A percentile compares a stretch with the other conserved stretches of the same genome.
Evolutionary conservation across 352 stramenopile genomes (phyloP).

Genomic region (Phytophthora constricta): DNA sequence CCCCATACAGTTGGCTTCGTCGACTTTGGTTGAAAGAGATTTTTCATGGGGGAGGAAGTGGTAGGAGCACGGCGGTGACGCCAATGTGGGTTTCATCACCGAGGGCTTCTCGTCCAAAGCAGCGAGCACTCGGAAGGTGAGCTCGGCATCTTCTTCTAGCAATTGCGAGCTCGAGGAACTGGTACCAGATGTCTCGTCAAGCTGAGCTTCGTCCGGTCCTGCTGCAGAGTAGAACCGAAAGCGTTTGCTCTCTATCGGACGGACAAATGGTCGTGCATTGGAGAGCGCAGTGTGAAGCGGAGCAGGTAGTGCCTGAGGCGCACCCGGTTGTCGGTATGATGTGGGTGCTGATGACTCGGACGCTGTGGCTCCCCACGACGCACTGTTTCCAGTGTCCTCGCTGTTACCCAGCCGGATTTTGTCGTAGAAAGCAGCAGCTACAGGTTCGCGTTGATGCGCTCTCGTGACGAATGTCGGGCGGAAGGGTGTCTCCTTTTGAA

Average conservation of each 20-base stretch:
- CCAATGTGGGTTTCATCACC: neutral
- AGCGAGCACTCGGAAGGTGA: conserved; percentile 63
- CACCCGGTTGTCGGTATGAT: conserved; percentile 14
- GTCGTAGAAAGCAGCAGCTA: conserved; percentile 57
- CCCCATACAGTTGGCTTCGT: neutral
- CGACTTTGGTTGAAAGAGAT: conserved; percentile 13
- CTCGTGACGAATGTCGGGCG: conserved; percentile 65
- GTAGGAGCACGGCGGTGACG: conserved; percentile 12
- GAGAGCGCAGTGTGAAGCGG: conserved; percentile 55
- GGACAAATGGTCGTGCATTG: conserved; percentile 66
- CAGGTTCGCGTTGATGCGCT: conserved; percentile 42
- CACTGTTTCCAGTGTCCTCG: conserved; percentile 13
- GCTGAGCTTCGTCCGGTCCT: conserved; percentile 3
- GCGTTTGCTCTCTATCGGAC: conserved; percentile 54
- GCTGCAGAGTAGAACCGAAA: conserved; percentile 19
- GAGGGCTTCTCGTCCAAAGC: conserved; percentile 52
- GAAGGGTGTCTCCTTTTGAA: conserved; percentile 71
- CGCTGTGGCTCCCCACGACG: conserved; percentile 6
- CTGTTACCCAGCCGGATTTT: conserved; percentile 44
- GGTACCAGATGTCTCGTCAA: conserved; percentile 20
- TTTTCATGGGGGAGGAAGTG: conserved; percentile 13
- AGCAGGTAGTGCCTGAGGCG: conserved; percentile 4
- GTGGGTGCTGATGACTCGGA: conserved; percentile 14
- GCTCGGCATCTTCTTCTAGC: conserved; percentile 61
- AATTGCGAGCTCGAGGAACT: conserved; percentile 43